Evolutionary conservation across 1,284 basidiomycete genomes (phyloP).

Genomic region (Neolentinus lepideus): DNA sequence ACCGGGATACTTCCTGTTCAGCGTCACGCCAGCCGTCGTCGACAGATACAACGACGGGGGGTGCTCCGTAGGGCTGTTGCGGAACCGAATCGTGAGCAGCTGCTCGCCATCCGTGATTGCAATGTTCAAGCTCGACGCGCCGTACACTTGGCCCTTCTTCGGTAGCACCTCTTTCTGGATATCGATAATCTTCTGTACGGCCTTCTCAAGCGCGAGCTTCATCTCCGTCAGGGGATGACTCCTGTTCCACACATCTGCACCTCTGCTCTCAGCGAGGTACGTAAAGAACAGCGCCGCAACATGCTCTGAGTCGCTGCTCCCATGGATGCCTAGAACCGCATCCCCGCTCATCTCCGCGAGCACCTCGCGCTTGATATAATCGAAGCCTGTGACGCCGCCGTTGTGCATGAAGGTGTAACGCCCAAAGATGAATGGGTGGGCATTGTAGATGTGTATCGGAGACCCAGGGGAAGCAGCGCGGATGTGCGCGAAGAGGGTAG

Average conservation of each 20-base stretch:
- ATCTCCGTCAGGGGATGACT: conserved; percentile 23
- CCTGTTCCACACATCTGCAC: conserved; percentile 19
- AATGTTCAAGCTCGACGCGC: conserved; percentile 24
- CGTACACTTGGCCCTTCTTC: conserved; percentile 8
- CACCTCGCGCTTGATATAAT: conserved; percentile 17
- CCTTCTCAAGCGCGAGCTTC: conserved; percentile 21
- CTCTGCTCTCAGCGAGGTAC: conserved; percentile 20
- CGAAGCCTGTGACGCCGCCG: conserved; percentile 25
- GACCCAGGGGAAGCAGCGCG: conserved; percentile 22
- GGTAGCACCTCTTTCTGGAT: conserved; percentile 17
- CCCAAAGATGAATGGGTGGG: conserved; percentile 31
- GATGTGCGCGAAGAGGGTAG: conserved; percentile 27
- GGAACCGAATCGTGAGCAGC: conserved; percentile 24
- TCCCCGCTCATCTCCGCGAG: conserved; percentile 16
- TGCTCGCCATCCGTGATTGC: conserved; percentile 25
- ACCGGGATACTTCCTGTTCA: conserved; percentile 30
- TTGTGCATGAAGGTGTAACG: conserved; percentile 32
- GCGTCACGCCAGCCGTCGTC: conserved; percentile 25
- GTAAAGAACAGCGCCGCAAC: conserved; percentile 29
- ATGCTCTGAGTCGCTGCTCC: conserved; percentile 32
- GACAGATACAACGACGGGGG: conserved; percentile 30
- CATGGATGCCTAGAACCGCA: conserved; percentile 22
- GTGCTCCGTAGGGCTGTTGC: conserved; percentile 26
- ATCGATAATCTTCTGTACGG: conserved; percentile 19
- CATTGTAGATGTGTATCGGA: conserved; percentile 25